These are phyloP conservation scores for Lenwebbia sp. DNA, from an alignment of 345 rosid species.

Conservation along the genomic window DNA sequence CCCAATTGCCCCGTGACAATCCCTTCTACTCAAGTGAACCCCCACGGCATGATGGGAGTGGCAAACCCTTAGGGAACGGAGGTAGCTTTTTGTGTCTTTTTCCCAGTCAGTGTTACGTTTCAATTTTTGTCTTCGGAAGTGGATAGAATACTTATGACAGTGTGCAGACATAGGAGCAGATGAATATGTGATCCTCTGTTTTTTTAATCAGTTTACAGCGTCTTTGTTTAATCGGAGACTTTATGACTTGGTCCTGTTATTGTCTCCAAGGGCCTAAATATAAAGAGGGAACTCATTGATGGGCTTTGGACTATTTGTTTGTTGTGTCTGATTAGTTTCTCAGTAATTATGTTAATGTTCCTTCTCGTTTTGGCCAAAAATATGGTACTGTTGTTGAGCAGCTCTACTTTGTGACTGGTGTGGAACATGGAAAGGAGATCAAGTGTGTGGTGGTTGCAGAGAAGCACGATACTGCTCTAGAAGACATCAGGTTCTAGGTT, in stretches of 20 bases:
- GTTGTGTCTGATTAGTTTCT: neutral
- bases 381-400: neutral
- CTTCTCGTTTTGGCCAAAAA: neutral
- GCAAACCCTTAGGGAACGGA: conserved; percentile 45
- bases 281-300: neutral
- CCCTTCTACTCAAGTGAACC: conserved; percentile 67
- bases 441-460: conserved; percentile 69
- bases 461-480: conserved; percentile 62
- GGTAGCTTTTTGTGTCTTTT: conserved; percentile 26
- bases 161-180: neutral
- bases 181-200: neutral
- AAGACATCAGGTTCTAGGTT: conserved; percentile 55
- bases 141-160: neutral
- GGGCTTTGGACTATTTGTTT: neutral
- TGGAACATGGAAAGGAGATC: conserved; percentile 93
- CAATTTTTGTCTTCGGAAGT: neutral
- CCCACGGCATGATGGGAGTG: conserved; percentile 46
- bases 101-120: neutral
- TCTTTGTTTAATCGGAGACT: neutral
- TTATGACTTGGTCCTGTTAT: neutral
- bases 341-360: neutral
- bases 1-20: conserved; percentile 66
- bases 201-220: neutral
- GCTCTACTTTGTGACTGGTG: conserved; percentile 84
- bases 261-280: neutral